These are phyloP conservation scores for Pilaira anomala DNA, from an alignment of 192 early-diverging fungal genomes.

Conservation along the genomic window DNA sequence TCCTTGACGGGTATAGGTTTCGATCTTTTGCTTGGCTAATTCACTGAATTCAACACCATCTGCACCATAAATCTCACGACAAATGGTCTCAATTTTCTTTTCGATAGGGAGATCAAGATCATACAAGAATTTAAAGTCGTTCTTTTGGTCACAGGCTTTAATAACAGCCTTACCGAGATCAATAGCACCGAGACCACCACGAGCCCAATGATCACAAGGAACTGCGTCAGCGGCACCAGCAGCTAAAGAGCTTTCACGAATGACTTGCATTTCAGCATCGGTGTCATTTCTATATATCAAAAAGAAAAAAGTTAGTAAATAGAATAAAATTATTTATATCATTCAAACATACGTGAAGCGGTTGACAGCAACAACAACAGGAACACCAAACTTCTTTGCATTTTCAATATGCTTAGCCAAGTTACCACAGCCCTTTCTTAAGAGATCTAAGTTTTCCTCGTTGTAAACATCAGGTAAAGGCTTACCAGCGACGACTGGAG, in stretches of 20 bases:
- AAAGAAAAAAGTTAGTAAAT: background rate
- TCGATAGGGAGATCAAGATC: conserved; percentile 74
- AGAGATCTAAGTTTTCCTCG: conserved; percentile 82
- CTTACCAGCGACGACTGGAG: conserved; percentile 86
- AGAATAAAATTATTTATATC: background rate
- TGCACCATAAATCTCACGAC: conserved; percentile 93
- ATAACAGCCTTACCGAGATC: conserved; percentile 86
- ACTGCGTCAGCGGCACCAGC: conserved; percentile 90
- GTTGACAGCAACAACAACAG: conserved; percentile 18
- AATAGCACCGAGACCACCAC: conserved; percentile 86
- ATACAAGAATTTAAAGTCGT: conserved; percentile 85
- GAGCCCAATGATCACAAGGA: conserved; percentile 90
- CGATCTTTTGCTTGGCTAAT: conserved; percentile 85
- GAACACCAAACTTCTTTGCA: conserved; percentile 63
- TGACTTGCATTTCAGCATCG: conserved; percentile 75
- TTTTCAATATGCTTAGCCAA: conserved; percentile 91
- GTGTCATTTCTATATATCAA: conserved; percentile 64
- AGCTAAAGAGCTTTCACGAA: conserved; percentile 65
- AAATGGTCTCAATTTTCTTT: conserved; percentile 91
- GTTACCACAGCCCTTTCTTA: conserved; percentile 83
- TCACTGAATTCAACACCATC: conserved; percentile 84
- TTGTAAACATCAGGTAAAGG: conserved; percentile 88
- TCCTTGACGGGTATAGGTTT: conserved; percentile 80
- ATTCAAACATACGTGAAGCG: conserved; percentile 1
- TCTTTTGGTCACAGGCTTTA: conserved; percentile 53